A percentile compares a stretch with the other conserved stretches of the same genome.
These are phyloP conservation scores for Penicillium sp. DNA, from an alignment of 2,329 filamentous ascomycete species.

Conservation along the genomic window DNA sequence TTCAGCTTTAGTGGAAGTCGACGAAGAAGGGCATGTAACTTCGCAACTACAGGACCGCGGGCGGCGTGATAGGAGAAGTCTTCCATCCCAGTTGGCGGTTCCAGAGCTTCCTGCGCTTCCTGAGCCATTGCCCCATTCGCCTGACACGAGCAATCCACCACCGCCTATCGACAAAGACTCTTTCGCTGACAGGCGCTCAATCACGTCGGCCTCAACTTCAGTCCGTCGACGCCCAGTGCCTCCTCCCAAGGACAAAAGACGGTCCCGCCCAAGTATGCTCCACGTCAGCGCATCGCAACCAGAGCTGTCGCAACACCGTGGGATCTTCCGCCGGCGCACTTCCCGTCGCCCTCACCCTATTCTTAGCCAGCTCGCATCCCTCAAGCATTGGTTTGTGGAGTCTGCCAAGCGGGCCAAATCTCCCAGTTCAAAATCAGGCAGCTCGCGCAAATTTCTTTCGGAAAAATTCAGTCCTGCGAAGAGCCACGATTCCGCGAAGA, in stretches of 20 bases:
- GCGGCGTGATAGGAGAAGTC: constrained; percentile 73
- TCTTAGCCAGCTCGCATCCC: constrained; percentile 65
- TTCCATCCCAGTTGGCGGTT: constrained; percentile 62
- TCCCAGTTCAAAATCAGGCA: constrained; percentile 45
- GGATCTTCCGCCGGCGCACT: constrained; percentile 56
- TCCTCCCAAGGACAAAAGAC: constrained; percentile 82
- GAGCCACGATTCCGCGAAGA: constrained; percentile 36
- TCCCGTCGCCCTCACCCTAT: constrained; percentile 63
- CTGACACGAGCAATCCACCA: constrained; percentile 46
- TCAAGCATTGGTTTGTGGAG: constrained; percentile 74
- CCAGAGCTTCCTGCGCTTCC: constrained; percentile 77
- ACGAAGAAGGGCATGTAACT: constrained; percentile 65
- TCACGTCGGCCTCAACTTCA: constrained; percentile 60
- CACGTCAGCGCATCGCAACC: constrained; percentile 76
- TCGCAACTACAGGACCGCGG: constrained; percentile 67
- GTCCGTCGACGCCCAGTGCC: constrained; percentile 72
- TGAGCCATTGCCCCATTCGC: constrained; percentile 53
- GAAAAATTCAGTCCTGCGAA: constrained; percentile 44
- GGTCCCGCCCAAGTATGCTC: constrained; percentile 79
- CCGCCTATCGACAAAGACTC: constrained; percentile 74
- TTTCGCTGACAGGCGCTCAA: constrained; percentile 58
- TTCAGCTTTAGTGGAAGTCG: constrained; percentile 73
- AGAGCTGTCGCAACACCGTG: constrained; percentile 60
- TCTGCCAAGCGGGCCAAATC: constrained; percentile 64
- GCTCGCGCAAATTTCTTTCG: constrained; percentile 41